A percentile compares a stretch with the other conserved stretches of the same genome.
Conservation (phyloP, 2,329 filamentous ascomycete genomes). For the Phialocephala subalpina region DNA sequence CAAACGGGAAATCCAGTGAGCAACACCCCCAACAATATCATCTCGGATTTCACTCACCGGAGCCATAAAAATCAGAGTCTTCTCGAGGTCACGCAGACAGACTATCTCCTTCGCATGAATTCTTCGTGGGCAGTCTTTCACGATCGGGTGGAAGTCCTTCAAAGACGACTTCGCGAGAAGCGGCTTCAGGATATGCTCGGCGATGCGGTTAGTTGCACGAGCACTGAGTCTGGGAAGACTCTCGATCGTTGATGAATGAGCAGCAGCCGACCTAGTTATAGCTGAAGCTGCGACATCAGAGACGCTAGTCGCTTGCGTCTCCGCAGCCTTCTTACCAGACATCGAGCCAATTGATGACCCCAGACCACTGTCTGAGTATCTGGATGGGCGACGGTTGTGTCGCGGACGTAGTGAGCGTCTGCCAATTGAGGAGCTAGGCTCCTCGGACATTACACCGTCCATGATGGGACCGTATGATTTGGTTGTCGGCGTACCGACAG, state of each 20-base stretch:
- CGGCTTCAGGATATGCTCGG: slow-evolving; percentile 80
- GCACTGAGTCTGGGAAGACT: slow-evolving; percentile 69
- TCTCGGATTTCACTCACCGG: slow-evolving; percentile 79
- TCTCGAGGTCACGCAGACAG: slow-evolving; percentile 92
- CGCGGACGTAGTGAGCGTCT: slow-evolving; percentile 62
- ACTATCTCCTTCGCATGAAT: slow-evolving; percentile 87
- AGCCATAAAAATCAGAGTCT: slow-evolving; percentile 89
- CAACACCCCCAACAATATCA: slow-evolving; percentile 69
- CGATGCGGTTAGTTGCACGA: slow-evolving; percentile 78
- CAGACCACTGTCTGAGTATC: slow-evolving; percentile 86
- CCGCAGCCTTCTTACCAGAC: slow-evolving; percentile 56
- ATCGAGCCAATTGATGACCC: slow-evolving; percentile 80
- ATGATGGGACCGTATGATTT: slow-evolving; percentile 42
- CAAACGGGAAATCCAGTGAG: slow-evolving; percentile 70
- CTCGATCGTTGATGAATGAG: slow-evolving; percentile 53
- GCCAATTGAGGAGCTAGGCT: slow-evolving; percentile 52
- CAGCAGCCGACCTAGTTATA: slow-evolving; percentile 67
- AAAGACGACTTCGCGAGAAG: slow-evolving; percentile 77
- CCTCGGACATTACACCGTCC: slow-evolving; percentile 52
- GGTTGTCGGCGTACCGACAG: slow-evolving; percentile 55
- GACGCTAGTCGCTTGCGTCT: slow-evolving; percentile 47
- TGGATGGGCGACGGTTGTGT: slow-evolving; percentile 59
- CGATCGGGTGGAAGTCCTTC: slow-evolving; percentile 81
- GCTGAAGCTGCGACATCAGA: slow-evolving; percentile 59
- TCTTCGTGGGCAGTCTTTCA: slow-evolving; percentile 79